Conservation (phyloP, 2,329 filamentous ascomycete species). For the Exophiala calicioides region DNA sequence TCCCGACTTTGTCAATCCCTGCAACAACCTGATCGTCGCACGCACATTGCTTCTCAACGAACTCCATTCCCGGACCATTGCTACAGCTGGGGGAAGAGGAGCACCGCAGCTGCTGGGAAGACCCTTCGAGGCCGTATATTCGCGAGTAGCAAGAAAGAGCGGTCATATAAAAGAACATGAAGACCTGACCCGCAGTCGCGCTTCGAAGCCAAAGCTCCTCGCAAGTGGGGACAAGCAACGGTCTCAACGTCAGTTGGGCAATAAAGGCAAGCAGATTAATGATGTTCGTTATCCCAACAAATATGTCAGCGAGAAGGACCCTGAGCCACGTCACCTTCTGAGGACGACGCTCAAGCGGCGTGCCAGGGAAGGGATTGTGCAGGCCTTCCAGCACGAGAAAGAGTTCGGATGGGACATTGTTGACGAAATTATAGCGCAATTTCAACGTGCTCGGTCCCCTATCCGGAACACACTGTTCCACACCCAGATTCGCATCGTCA, state of each 20-base stretch:
- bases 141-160: background rate
- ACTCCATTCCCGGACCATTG: background rate
- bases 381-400: conserved; percentile 4
- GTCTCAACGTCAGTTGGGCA: background rate
- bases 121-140: conserved; percentile 5
- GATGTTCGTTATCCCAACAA: background rate
- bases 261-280: conserved; percentile 2
- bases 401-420: background rate
- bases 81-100: background rate
- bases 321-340: conserved; percentile 4
- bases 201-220: background rate
- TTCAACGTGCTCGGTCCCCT: background rate
- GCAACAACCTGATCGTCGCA: conserved; percentile 9
- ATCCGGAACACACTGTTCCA: too few relatives aligned
- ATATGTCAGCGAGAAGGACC: background rate
- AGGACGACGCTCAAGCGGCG: conserved; percentile 1
- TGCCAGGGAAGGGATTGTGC: conserved; percentile 1
- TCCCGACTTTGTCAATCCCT: conserved; percentile 5
- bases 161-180: conserved; percentile 10
- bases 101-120: background rate
- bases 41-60: conserved; percentile 6
- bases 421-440: background rate
- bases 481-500: background rate
- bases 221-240: background rate
- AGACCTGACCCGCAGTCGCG: conserved; percentile 7